Evolutionary conservation across 2,329 filamentous ascomycete species (phyloP).

Genomic region (Venturia pyrina): DNA sequence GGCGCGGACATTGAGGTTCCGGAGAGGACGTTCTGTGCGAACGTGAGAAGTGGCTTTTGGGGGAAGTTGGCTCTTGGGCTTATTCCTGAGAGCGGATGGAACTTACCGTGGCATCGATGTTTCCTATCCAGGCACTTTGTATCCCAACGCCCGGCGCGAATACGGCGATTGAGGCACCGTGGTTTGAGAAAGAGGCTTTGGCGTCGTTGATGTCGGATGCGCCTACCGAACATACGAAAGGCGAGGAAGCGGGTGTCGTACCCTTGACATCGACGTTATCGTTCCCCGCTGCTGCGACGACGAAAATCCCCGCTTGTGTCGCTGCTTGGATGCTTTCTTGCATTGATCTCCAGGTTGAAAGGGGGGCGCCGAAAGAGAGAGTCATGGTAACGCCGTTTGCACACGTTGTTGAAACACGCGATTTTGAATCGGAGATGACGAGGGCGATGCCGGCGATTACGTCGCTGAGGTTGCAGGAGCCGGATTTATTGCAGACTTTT

Average conservation of each 20-base stretch:
- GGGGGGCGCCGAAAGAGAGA: conserved; percentile 30
- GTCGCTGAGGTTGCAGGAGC: conserved; percentile 30
- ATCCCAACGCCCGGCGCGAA: conserved; percentile 32
- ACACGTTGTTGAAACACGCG: conserved; percentile 15
- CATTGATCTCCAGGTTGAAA: conserved; percentile 12
- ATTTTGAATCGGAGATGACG: conserved; percentile 13
- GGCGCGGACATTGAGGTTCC: conserved; percentile 9
- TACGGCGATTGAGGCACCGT: conserved; percentile 27
- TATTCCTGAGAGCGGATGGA: background rate
- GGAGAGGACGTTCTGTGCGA: background rate
- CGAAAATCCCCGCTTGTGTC: conserved; percentile 24
- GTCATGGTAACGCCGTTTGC: conserved; percentile 21
- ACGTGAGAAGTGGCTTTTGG: too few species aligned
- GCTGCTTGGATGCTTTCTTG: conserved; percentile 7
- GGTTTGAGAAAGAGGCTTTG: conserved; percentile 31
- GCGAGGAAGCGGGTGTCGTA: conserved; percentile 28
- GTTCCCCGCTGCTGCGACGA: conserved; percentile 32
- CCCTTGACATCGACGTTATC: conserved; percentile 23
- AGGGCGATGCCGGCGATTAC: conserved; percentile 24
- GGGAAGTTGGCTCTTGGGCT: too few species aligned
- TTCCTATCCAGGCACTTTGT: conserved; percentile 38
- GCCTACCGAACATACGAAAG: conserved; percentile 30
- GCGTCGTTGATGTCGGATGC: conserved; percentile 28
- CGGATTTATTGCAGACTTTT: conserved; percentile 24
- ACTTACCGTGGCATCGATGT: background rate